A percentile compares a stretch with the other conserved stretches of the same genome.
Conservation (phyloP, 2,329 filamentous ascomycete species). For the Botrytis galanthina region DNA sequence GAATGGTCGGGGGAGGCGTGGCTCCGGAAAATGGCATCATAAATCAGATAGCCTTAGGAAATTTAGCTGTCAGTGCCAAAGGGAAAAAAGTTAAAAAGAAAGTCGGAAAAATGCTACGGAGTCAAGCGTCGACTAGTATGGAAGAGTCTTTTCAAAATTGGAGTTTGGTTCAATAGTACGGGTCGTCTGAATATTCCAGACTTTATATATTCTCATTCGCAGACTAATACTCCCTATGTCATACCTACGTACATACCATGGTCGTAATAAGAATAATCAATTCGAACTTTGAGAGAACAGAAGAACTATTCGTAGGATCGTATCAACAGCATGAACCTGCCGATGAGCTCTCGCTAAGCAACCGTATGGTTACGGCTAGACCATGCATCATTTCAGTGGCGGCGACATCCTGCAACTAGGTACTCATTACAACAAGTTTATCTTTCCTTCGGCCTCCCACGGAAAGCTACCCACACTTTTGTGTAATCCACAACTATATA, state of each 20-base stretch:
- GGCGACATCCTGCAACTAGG: constrained; percentile 17
- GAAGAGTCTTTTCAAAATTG: background rate
- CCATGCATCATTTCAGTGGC: constrained; percentile 10
- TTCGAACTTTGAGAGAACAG: background rate
- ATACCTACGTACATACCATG: background rate
- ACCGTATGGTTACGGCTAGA: background rate
- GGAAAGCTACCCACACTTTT: background rate
- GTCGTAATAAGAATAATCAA: background rate
- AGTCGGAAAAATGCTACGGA: background rate
- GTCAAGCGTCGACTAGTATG: background rate
- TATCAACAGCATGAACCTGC: background rate
- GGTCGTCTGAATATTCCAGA: background rate
- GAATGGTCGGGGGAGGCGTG: background rate
- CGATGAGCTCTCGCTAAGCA: constrained; percentile 11
- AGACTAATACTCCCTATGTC: background rate
- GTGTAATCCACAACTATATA: constrained; percentile 11
- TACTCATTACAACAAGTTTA: background rate
- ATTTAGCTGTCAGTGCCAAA: background rate
- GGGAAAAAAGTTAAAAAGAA: background rate
- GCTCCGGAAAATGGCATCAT: constrained; percentile 11
- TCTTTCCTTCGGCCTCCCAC: background rate
- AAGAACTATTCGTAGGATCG: constrained; percentile 2
- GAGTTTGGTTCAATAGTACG: background rate
- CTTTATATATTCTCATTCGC: background rate
- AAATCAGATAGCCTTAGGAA: background rate